These are phyloP conservation scores for Posidonia australis DNA, from an alignment of 106 monocot species.

Conservation along the genomic window DNA sequence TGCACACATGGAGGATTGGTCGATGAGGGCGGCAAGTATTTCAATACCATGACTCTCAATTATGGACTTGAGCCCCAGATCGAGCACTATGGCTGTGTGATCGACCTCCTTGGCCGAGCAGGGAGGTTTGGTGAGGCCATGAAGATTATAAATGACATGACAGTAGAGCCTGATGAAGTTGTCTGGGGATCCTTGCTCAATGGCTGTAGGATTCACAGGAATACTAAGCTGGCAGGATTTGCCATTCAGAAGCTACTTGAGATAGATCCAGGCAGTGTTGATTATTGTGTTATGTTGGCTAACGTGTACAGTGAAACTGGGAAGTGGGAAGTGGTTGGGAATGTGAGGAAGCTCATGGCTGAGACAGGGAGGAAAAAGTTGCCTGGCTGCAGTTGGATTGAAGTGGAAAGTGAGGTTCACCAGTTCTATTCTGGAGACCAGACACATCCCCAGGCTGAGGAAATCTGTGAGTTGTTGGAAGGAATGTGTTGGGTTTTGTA, in stretches of 20 bases:
- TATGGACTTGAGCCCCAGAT: conserved; percentile 48
- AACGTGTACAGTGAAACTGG: conserved; percentile 74
- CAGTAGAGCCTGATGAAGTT: conserved; percentile 68
- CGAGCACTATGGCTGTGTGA: conserved; percentile 76
- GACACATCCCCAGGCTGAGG: conserved; percentile 34
- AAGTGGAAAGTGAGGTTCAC: conserved; percentile 46
- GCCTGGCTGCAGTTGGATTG: conserved; percentile 96
- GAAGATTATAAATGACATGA: conserved; percentile 57
- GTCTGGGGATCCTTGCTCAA: conserved; percentile 92
- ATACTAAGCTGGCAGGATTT: conserved; percentile 45
- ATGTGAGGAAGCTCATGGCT: conserved; percentile 66
- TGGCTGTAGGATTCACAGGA: conserved; percentile 68
- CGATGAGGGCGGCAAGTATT: conserved; percentile 57
- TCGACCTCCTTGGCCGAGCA: conserved; percentile 75
- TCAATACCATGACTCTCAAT: conserved; percentile 35
- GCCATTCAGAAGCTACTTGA: conserved; percentile 56
- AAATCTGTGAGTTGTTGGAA: conserved; percentile 44
- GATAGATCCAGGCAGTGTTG: conserved; percentile 48
- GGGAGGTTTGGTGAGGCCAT: conserved; percentile 73
- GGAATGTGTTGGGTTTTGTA: conserved; percentile 2
- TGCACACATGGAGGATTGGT: conserved; percentile 80
- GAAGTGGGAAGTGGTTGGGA: conserved; percentile 74
- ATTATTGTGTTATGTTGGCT: conserved; percentile 66
- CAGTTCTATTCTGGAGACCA: conserved; percentile 71
- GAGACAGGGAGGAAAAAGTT: conserved; percentile 57